phyloP scores from a whole-genome alignment of 371 early-diverging fungal genomes.

The Circinella umbellata region DNA sequence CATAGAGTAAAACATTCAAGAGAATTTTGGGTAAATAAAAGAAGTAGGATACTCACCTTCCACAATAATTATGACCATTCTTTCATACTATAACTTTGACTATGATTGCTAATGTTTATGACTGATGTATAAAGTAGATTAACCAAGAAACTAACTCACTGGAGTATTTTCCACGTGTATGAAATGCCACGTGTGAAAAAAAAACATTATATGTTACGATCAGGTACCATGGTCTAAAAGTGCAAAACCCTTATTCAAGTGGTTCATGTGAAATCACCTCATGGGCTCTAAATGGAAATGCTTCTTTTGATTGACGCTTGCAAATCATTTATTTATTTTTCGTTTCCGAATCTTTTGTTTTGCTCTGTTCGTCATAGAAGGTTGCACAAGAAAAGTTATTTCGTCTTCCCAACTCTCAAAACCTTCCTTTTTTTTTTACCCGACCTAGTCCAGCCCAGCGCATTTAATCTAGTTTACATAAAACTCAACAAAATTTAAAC shows the following conservation, averaged over 20 bases:
- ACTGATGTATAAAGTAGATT: too few relatives aligned
- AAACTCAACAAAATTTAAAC: too few relatives aligned
- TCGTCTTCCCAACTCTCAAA: background rate
- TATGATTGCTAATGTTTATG: too few relatives aligned
- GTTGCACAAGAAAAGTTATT: background rate
- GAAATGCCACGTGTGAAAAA: slow-evolving; percentile 4
- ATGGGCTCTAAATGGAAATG: background rate
- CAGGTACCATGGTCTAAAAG: background rate
- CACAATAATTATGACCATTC: too few relatives aligned
- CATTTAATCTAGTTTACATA: background rate
- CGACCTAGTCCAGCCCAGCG: background rate
- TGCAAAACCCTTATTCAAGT: background rate
- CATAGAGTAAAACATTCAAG: too few relatives aligned
- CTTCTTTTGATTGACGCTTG: background rate
- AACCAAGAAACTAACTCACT: too few relatives aligned
- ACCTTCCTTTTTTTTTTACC: background rate
- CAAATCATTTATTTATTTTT: slow-evolving; percentile 1
- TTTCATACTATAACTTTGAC: too few relatives aligned
- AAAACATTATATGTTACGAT: background rate
- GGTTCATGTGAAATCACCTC: slow-evolving; percentile 9
- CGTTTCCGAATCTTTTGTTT: background rate
- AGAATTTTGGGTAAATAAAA: too few relatives aligned
- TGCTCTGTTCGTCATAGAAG: background rate
- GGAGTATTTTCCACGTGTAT: background rate
- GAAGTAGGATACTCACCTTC: too few relatives aligned